phyloP scores from a whole-genome alignment of 441 rosid species.

The Corymbia calophylla region DNA sequence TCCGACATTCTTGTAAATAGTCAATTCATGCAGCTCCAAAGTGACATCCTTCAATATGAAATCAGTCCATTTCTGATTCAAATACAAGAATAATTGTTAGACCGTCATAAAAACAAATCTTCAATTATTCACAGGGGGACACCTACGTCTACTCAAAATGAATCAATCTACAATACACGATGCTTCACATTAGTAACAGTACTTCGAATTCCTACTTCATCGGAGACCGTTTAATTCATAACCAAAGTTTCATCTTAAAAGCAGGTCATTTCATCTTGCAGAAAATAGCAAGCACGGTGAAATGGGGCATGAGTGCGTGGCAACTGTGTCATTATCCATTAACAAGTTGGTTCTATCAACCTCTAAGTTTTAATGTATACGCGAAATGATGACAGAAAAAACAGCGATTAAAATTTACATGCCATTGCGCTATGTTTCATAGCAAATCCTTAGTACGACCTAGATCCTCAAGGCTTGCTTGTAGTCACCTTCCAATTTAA shows the following conservation, averaged over 20 bases:
- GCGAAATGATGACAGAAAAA: not conserved
- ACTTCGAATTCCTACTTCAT: not conserved
- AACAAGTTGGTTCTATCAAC: not conserved
- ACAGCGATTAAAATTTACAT: not conserved
- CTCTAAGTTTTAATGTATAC: not conserved
- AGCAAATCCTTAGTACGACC: not conserved
- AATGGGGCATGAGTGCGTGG: not conserved
- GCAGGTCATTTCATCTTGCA: not conserved
- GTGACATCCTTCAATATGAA: not conserved
- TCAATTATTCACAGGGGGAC: not conserved
- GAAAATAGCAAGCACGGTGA: not conserved
- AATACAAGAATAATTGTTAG: not conserved
- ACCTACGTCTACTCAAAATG: not conserved
- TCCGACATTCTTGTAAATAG: not conserved
- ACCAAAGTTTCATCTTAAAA: not conserved
- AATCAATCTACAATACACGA: not conserved
- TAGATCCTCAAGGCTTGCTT: not conserved
- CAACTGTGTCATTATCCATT: not conserved
- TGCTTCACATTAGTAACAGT: not conserved
- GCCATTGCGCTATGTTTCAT: not conserved
- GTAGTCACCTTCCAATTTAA: not conserved
- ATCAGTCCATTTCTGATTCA: conserved; percentile 33
- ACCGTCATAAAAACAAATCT: not conserved
- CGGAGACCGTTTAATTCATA: not conserved
- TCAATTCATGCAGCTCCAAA: not conserved